These are phyloP conservation scores for Alternaria panax DNA, from an alignment of 2,329 filamentous ascomycete genomes.

Conservation along the genomic window DNA sequence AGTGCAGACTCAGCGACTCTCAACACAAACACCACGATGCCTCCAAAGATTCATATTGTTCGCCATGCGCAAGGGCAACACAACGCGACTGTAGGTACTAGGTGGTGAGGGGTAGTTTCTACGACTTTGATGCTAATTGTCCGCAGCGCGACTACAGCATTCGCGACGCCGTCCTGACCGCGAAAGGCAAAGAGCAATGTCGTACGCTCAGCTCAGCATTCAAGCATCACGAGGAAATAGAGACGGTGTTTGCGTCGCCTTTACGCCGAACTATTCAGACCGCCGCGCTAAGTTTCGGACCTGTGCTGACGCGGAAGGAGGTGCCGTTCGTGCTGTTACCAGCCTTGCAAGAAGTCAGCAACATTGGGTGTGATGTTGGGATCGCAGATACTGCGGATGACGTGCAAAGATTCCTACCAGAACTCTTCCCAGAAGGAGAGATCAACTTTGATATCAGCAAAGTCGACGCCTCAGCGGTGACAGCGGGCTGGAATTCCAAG, in stretches of 20 bases:
- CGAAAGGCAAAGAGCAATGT: slow-evolving; percentile 79
- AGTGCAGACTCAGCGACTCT: slow-evolving; percentile 11
- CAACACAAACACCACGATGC: slow-evolving; percentile 26
- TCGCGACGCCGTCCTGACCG: slow-evolving; percentile 80
- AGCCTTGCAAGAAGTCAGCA: slow-evolving; percentile 79
- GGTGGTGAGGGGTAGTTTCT: neutral
- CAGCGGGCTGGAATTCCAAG: slow-evolving; percentile 77
- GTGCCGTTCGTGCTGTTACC: slow-evolving; percentile 69
- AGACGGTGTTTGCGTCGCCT: slow-evolving; percentile 78
- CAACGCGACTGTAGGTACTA: slow-evolving; percentile 60
- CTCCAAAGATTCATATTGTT: slow-evolving; percentile 58
- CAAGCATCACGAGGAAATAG: slow-evolving; percentile 64
- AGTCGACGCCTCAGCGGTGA: slow-evolving; percentile 69
- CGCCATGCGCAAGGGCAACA: slow-evolving; percentile 80
- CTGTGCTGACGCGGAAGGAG: slow-evolving; percentile 46
- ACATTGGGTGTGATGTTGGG: slow-evolving; percentile 79
- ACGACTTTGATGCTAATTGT: slow-evolving; percentile 2
- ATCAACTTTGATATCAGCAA: slow-evolving; percentile 55
- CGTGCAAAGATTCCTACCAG: slow-evolving; percentile 51
- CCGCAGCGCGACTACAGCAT: slow-evolving; percentile 71
- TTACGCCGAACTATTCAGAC: slow-evolving; percentile 84
- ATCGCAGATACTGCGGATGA: slow-evolving; percentile 50
- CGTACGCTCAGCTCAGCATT: slow-evolving; percentile 67
- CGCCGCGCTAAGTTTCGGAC: slow-evolving; percentile 72
- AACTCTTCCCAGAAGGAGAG: slow-evolving; percentile 63